Base-by-base conservation (phyloP, 495 filamentous ascomycete genomes). In the Hamigera avellanea region DNA sequence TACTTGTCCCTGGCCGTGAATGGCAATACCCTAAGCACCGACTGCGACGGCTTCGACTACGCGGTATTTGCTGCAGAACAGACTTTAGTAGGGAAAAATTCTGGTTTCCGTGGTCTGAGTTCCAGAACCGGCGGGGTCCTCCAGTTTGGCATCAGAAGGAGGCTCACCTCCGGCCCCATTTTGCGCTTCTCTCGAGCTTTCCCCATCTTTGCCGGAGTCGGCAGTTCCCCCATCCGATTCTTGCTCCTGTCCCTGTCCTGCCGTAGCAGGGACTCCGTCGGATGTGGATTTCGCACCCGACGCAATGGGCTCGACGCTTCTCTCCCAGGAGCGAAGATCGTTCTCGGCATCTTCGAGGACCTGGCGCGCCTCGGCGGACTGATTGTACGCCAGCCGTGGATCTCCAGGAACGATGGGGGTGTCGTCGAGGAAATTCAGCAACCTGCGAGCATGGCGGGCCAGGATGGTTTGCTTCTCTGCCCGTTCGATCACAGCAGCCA, bases 391-490 rank as follows among this genome's bases (percentile, higher is more conserved):
- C 8, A 68, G 66, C 26, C 78, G 75, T 2, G 70, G 48, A 53
- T 95, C 84, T 23, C 91, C 91, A 2, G 91, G 91, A 1, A 94
- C 80, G 13, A 95, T 75, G 2, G 91, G 83, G 0, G 78, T 80
- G 56, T 95, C 89, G 52, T 98, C 91, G n/a, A 98, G 70, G 33
- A 86, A 77, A 39, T 85, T 77, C 14, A 98, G 63, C 31, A 98
- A 69, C 19, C 86, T 76, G 23, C 85, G 80, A 10, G 84, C 86
- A 49, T 98, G 87, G 30, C 78, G 78, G 19, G 93, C 93, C 14
- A 98, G 75, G 38, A 98, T 81, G 42, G 82, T 81, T 59, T 95
- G 89, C 66, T 96, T 96, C 61, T 96, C 91, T 8, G 86, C 86
- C 29, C 89, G 83, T 64, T 96, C 91, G 46, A 96, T 86, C 9